Conservation (phyloP, 169 alveolate species). For the Plasmodium gonderi region DNA sequence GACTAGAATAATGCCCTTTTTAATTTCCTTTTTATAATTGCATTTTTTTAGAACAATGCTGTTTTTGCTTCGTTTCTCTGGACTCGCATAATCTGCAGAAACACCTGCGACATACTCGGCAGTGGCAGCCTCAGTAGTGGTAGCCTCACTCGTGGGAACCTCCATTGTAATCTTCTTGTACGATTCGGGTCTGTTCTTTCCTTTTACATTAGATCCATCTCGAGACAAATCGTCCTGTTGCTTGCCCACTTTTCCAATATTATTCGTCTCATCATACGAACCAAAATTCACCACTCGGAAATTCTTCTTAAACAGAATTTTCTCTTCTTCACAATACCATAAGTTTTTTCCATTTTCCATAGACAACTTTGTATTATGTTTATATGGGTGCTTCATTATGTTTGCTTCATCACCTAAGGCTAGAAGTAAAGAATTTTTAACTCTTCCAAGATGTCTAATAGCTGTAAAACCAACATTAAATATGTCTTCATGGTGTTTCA, state of each 20-base stretch:
- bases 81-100: background rate
- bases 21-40: slow-evolving; percentile 36
- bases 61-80: background rate
- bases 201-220: background rate
- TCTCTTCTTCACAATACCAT: slow-evolving; percentile 34
- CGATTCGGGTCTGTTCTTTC: background rate
- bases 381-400: background rate
- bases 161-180: background rate
- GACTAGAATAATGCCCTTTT: slow-evolving; percentile 40
- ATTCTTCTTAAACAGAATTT: slow-evolving; percentile 16
- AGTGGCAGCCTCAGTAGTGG: background rate
- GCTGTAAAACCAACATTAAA: slow-evolving; percentile 63
- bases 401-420: background rate
- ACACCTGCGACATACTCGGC: too few species aligned
- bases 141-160: background rate
- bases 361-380: background rate
- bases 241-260: background rate
- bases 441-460: slow-evolving; percentile 40
- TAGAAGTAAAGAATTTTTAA: slow-evolving; percentile 5
- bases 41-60: background rate
- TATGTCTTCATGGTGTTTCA: background rate
- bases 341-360: background rate
- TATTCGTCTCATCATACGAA: background rate
- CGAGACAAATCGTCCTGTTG: background rate
- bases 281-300: background rate